These are phyloP conservation scores for Brassica cretica DNA, from an alignment of 345 rosid genomes.

Conservation along the genomic window DNA sequence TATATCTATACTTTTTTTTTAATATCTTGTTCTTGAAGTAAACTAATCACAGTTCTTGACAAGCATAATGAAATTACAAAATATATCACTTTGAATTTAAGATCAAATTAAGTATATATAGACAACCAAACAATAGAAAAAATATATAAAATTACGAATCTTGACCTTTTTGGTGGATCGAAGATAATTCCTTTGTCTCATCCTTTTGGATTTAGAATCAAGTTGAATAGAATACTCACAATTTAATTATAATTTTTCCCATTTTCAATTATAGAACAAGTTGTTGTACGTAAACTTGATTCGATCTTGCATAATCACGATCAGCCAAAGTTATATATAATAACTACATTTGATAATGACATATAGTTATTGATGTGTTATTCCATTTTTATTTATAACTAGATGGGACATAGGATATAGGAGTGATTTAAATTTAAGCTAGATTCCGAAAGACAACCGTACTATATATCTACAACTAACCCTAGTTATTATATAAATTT, in stretches of 20 bases:
- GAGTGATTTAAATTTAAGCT: conserved; percentile 16
- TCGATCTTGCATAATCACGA: conserved; percentile 29
- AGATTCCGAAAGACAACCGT: conserved; percentile 15
- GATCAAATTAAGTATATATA: background rate
- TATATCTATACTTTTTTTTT: background rate
- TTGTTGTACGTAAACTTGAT: conserved; percentile 34
- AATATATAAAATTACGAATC: conserved; percentile 8
- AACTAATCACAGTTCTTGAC: conserved; percentile 18
- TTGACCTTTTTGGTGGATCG: conserved; percentile 38
- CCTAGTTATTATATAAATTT: background rate
- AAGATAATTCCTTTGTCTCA: conserved; percentile 40
- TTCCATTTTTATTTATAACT: conserved; percentile 3
- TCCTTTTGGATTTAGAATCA: conserved; percentile 39
- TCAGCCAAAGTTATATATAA: conserved; percentile 25
- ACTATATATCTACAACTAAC: conserved; percentile 4
- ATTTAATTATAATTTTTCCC: background rate
- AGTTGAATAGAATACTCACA: conserved; percentile 20
- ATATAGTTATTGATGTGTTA: background rate
- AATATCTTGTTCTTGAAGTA: conserved; percentile 2
- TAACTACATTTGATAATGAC: conserved; percentile 28
- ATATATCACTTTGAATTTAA: conserved; percentile 24
- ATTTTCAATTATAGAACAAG: conserved; percentile 28
- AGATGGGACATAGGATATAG: background rate
- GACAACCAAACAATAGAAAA: conserved; percentile 20
- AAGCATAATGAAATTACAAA: conserved; percentile 13